Percentiles rank a stretch among this genome's conserved stretches.
These are phyloP conservation scores for Penicillium flavigenum DNA, from an alignment of 495 filamentous ascomycete genomes.

Conservation along the genomic window DNA sequence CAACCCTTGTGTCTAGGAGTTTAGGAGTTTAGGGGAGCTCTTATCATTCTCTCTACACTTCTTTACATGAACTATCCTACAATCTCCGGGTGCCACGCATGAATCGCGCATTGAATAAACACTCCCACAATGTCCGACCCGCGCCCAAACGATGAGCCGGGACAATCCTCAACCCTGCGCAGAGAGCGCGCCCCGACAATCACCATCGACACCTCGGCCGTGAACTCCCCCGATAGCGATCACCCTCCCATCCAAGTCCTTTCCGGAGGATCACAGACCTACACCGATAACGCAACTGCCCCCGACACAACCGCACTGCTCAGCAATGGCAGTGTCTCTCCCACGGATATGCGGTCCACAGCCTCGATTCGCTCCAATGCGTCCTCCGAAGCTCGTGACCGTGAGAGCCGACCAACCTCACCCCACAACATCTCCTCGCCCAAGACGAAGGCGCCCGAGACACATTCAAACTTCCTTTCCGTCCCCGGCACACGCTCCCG, in stretches of 20 bases:
- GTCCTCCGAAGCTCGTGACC: slow-evolving; percentile 73
- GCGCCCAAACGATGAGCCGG: slow-evolving; percentile 28
- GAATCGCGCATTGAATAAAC: slow-evolving; percentile 16
- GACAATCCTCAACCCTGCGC: slow-evolving; percentile 33
- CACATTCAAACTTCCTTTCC: slow-evolving; percentile 58
- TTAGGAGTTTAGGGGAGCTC: background rate
- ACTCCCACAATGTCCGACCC: slow-evolving; percentile 38
- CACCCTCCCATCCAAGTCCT: slow-evolving; percentile 29
- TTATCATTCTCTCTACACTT: slow-evolving; percentile 6
- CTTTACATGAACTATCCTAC: slow-evolving; percentile 19
- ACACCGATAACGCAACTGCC: slow-evolving; percentile 45
- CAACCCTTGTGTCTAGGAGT: background rate
- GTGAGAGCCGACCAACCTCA: slow-evolving; percentile 75
- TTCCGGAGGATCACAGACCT: slow-evolving; percentile 41
- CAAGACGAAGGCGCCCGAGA: slow-evolving; percentile 48
- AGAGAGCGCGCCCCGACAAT: slow-evolving; percentile 63
- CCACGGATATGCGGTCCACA: slow-evolving; percentile 58
- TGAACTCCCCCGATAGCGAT: slow-evolving; percentile 41
- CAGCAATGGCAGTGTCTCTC: slow-evolving; percentile 48
- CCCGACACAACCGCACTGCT: slow-evolving; percentile 41
- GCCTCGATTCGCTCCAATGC: slow-evolving; percentile 54
- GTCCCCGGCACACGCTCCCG: slow-evolving; percentile 62
- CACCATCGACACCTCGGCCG: slow-evolving; percentile 72
- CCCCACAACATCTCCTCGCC: slow-evolving; percentile 87
- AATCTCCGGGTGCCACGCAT: slow-evolving; percentile 8